A percentile compares a stretch with the other conserved stretches of the same genome.
Conservation (phyloP, 2,329 filamentous ascomycete species). For the Sphaceloma murrayae region DNA sequence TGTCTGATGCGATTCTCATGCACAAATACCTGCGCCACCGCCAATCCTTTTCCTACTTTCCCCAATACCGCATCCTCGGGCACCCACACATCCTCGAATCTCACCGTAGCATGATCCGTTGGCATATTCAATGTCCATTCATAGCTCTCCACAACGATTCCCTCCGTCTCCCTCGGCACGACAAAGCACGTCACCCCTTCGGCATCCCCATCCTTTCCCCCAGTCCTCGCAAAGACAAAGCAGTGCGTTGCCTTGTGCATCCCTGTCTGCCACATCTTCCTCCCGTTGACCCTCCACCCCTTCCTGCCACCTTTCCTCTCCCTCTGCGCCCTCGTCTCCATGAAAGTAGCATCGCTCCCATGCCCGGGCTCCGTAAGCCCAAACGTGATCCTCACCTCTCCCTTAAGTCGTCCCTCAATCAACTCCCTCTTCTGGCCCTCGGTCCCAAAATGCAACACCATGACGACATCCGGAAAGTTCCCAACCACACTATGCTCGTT, state of each 20-base stretch:
- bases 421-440: constrained; percentile 45
- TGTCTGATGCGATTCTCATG: constrained; percentile 59
- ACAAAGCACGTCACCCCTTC: constrained; percentile 54
- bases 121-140: constrained; percentile 60
- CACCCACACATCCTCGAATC: constrained; percentile 48
- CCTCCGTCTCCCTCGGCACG: constrained; percentile 44
- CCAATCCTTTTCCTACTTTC: constrained; percentile 44
- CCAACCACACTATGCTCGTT: constrained; percentile 54
- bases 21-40: constrained; percentile 55
- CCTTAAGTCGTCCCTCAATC: constrained; percentile 44
- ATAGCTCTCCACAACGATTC: constrained; percentile 47
- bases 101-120: constrained; percentile 54
- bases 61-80: constrained; percentile 46
- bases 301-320: constrained; percentile 37
- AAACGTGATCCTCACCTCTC: constrained; percentile 50
- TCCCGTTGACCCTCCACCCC: constrained; percentile 47
- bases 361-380: constrained; percentile 54
- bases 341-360: constrained; percentile 54
- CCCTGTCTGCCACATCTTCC: constrained; percentile 57
- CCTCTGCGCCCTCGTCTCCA: constrained; percentile 45
- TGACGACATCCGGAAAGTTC: constrained; percentile 53
- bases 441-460: constrained; percentile 53
- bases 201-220: constrained; percentile 43
- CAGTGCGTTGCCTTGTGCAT: constrained; percentile 54
- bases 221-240: constrained; percentile 52